Evolutionary conservation across 345 rosid species (phyloP).

Genomic region (Isatis tinctoria): DNA sequence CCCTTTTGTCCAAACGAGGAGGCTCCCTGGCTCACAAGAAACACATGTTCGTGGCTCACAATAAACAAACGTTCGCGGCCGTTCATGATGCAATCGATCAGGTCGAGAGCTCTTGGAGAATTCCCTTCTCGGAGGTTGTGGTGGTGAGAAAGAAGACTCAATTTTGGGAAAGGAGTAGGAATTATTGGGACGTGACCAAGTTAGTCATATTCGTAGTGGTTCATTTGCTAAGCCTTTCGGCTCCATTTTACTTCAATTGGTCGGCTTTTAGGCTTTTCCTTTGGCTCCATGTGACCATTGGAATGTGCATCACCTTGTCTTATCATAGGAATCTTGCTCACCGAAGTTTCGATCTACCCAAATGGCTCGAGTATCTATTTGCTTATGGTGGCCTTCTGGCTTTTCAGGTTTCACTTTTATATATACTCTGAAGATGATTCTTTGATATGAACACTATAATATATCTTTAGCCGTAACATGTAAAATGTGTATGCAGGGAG

Average conservation of each 20-base stretch:
- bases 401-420: conserved; percentile 44
- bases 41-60: not conserved
- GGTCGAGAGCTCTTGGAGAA: not conserved
- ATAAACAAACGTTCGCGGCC: not conserved
- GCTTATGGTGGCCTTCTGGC: conserved; percentile 67
- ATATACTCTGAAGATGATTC: not conserved
- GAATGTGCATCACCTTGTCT: conserved; percentile 60
- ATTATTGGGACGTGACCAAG: conserved; percentile 35
- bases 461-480: not conserved
- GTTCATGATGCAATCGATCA: not conserved
- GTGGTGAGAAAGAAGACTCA: conserved; percentile 42
- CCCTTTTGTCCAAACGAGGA: not conserved
- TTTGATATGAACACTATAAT: not conserved
- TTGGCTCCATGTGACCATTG: conserved; percentile 35
- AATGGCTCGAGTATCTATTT: conserved; percentile 70
- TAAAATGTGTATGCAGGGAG: conserved; percentile 13
- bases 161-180: conserved; percentile 52
- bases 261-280: conserved; percentile 42
- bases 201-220: conserved; percentile 34
- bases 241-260: conserved; percentile 58
- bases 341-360: conserved; percentile 65
- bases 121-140: conserved; percentile 2
- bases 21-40: not conserved
- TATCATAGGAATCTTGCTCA: conserved; percentile 64
- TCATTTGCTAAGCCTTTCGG: conserved; percentile 56